Evolutionary conservation across 2,329 filamentous ascomycete species (phyloP), one percentile per base, ranked within the genome.

Genomic region (Nothophaeocryptopus gaeumannii): DNA sequence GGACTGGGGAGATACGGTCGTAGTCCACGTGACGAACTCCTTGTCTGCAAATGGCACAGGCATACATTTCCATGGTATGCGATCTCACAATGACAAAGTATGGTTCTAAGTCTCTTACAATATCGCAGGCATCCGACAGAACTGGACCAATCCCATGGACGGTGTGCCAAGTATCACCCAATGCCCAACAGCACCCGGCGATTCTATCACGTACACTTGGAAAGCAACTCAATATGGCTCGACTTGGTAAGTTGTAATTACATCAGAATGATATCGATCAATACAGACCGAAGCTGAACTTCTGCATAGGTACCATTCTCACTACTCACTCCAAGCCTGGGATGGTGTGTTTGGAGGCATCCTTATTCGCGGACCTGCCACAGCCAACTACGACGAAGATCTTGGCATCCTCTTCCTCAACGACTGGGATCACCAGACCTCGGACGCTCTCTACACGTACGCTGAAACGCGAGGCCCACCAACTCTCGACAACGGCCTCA

Each of bases 111-210:
- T 7, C 20, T 26, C 20, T 26, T 26, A 26, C 20, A 26, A 26
- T 26, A 26, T 7, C 20, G 10, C 13, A 47, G 45, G 77, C 30
- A 61, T 78, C 8, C 63, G 75, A 20, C 72, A 73, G 52, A 76
- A 67, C 54, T 77, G 74, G 59, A 81, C 76, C 1, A 83, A 83
- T 60, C 60, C 70, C 12, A 70, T 73, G 47, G 76, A 78, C 48
- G 76, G 76, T 37, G 74, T 72, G 39, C 69, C 69, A 39, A 70
- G 70, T 29, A 63, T 79, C 36, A 79, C 77, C n/a, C 83, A 88
- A 65, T 89, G 85, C 55, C 84, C 85, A 1, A 81, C 88, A 51
- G 72, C 82, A 5, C 84, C 84, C 0, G 80, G 79, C 16, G 60
- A 69, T 12, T 66, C 61, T 7, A 64, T 67, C 37, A 74, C 70